Conservation (phyloP, 129 eudicot species). For the carrot (Daucus carota) region DNA sequence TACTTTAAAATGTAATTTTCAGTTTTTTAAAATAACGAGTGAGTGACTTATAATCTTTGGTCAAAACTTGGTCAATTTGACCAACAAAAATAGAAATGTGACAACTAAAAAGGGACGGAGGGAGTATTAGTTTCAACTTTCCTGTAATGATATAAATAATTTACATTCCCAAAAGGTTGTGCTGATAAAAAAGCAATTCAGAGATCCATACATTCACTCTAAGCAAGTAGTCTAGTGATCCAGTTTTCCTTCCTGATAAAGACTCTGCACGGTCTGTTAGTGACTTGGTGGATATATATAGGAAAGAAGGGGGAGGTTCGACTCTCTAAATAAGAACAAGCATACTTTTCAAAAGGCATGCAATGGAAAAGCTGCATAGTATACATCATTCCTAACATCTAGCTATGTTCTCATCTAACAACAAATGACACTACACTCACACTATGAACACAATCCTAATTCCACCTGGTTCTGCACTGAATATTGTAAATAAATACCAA, state of each 20-base stretch:
- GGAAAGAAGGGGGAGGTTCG: neutral
- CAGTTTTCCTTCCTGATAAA: neutral
- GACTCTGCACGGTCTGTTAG: neutral
- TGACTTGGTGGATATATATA: neutral
- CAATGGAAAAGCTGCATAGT: neutral
- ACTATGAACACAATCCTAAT: neutral
- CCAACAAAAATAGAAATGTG: no score
- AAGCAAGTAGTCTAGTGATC: neutral
- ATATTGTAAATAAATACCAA: neutral
- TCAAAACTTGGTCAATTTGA: no score
- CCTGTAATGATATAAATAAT: neutral
- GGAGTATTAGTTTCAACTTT: no score
- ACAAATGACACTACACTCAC: neutral
- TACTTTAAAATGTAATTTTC: no score
- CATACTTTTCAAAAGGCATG: neutral
- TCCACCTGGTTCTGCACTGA: neutral
- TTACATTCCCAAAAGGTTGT: no score
- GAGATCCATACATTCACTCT: neutral
- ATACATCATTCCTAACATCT: neutral
- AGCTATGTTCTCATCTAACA: neutral
- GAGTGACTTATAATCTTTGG: no score
- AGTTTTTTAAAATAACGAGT: no score
- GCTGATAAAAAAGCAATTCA: neutral
- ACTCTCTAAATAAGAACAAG: neutral
- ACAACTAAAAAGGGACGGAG: no score